Evolutionary conservation across 2,329 filamentous ascomycete species (phyloP).

Genomic region (Epicoccum sorghinum): DNA sequence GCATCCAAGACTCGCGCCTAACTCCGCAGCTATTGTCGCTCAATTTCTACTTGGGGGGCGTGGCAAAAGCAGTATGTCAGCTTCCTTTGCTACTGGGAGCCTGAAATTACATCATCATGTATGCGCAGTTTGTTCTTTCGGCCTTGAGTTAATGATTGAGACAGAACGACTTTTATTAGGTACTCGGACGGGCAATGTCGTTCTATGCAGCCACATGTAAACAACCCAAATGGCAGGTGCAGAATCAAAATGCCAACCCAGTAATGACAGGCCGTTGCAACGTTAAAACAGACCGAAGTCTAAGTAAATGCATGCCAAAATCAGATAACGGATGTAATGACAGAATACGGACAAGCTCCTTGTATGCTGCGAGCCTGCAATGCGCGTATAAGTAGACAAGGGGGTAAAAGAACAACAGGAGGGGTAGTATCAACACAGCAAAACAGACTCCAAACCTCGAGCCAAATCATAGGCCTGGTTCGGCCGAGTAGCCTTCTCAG

Average conservation of each 20-base stretch:
- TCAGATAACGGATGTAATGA: conserved; percentile 37
- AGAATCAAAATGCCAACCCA: conserved; percentile 10
- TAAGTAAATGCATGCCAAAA: conserved; percentile 31
- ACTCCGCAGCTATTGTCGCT: neutral
- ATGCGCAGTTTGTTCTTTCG: neutral
- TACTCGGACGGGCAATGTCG: conserved; percentile 13
- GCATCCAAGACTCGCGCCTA: neutral
- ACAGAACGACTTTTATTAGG: conserved; percentile 27
- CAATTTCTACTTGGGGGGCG: neutral
- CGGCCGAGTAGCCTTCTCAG: conserved; percentile 25
- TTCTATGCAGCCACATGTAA: conserved; percentile 14
- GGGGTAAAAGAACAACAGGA: conserved; percentile 1
- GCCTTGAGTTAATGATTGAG: neutral
- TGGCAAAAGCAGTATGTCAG: neutral
- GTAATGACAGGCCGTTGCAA: conserved; percentile 19
- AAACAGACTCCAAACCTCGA: conserved; percentile 30
- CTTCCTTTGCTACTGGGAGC: too few relatives aligned
- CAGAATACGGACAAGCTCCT: conserved; percentile 37
- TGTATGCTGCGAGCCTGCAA: conserved; percentile 29
- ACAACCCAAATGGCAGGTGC: conserved; percentile 19
- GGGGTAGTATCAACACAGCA: conserved; percentile 16
- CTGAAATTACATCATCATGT: neutral
- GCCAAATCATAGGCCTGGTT: conserved; percentile 23
- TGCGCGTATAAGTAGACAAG: conserved; percentile 27
- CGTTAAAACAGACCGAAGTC: conserved; percentile 22